Conservation (phyloP, 805 yeast species). For the Torulaspora franciscae region DNA sequence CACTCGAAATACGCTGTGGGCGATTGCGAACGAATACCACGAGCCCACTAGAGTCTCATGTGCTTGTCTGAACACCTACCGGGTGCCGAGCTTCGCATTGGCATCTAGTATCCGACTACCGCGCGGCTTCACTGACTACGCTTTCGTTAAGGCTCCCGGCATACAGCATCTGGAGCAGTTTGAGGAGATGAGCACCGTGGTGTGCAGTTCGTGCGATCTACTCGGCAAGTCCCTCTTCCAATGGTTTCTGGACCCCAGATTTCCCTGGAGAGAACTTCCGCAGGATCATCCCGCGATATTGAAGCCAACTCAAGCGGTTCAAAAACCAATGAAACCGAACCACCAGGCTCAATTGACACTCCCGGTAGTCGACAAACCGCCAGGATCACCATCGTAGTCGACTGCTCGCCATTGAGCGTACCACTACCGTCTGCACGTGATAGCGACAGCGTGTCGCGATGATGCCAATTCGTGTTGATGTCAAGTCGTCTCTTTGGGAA, state of each 20-base stretch:
- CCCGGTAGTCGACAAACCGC: not conserved
- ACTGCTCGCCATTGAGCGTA: not conserved
- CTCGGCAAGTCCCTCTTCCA: constrained; percentile 5
- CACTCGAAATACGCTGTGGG: constrained; percentile 7
- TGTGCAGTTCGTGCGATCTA: constrained; percentile 10
- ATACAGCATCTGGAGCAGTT: not conserved
- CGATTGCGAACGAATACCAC: constrained; percentile 9
- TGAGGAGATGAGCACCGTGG: not conserved
- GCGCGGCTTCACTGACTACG: constrained; percentile 9
- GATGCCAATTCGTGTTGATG: not conserved
- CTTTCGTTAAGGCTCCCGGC: constrained; percentile 3
- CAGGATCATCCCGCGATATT: not conserved
- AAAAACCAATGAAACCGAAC: not conserved
- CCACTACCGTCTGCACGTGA: constrained; percentile 1
- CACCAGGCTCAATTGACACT: not conserved
- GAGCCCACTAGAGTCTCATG: constrained; percentile 8
- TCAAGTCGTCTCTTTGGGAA: constrained; percentile 2
- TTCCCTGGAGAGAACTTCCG: constrained; percentile 6
- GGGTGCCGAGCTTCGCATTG: constrained; percentile 3
- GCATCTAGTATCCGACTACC: constrained; percentile 8
- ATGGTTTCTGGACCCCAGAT: constrained; percentile 7
- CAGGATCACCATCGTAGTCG: not conserved
- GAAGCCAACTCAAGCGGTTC: not conserved
- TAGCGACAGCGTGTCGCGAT: not conserved
- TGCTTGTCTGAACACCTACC: constrained; percentile 10